phyloP scores from a whole-genome alignment of 2,329 filamentous ascomycete genomes.

The Xylaria sp. region DNA sequence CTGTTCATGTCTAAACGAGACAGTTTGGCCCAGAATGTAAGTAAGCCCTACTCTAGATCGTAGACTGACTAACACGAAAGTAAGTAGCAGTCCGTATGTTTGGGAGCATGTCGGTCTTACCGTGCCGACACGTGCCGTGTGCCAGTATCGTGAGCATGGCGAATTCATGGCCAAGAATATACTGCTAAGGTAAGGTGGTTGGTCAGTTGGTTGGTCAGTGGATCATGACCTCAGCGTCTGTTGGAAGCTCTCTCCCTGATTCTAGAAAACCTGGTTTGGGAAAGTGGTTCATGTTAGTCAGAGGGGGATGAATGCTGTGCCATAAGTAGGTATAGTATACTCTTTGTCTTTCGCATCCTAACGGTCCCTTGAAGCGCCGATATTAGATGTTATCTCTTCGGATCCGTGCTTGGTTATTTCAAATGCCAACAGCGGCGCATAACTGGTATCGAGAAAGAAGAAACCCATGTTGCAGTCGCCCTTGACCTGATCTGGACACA shows the following conservation, averaged over 20 bases:
- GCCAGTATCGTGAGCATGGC: neutral
- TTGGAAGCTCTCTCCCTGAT: too few species aligned
- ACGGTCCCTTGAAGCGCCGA: neutral
- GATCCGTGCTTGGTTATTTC: neutral
- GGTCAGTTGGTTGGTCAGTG: neutral
- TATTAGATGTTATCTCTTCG: neutral
- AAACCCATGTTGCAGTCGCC: neutral
- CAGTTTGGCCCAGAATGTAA: neutral
- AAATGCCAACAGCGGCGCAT: neutral
- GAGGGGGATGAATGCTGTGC: neutral
- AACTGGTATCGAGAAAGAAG: neutral
- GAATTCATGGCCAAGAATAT: neutral
- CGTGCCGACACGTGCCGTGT: slow-evolving; percentile 2
- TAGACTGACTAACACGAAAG: neutral
- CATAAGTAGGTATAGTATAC: too few species aligned
- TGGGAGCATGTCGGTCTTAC: neutral
- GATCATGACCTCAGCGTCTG: slow-evolving; percentile 1
- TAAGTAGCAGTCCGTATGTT: neutral
- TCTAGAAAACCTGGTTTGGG: slow-evolving; percentile 1
- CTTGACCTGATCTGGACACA: neutral
- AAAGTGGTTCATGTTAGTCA: neutral
- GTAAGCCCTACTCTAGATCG: neutral
- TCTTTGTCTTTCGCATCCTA: neutral
- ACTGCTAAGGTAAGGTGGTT: neutral
- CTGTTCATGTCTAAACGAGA: neutral